Conservation (phyloP, 73 alveolate genomes). For the Uronychia binucleata region DNA sequence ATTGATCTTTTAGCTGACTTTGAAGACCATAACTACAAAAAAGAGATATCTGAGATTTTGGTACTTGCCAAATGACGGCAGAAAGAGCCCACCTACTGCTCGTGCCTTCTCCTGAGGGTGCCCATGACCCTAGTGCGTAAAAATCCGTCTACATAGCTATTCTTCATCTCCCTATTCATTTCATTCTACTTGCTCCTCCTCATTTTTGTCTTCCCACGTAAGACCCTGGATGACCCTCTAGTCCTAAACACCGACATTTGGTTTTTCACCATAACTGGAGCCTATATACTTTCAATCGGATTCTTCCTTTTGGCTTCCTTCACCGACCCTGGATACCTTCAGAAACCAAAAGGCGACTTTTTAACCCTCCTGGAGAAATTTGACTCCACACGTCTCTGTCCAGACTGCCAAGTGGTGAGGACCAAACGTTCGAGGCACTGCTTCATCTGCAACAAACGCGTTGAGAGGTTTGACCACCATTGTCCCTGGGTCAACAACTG, state of each 20-base stretch:
- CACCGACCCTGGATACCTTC: constrained; percentile 61
- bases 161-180: constrained; percentile 24
- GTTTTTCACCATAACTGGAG: not conserved
- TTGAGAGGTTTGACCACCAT: constrained; percentile 75
- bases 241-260: not conserved
- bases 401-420: constrained; percentile 68
- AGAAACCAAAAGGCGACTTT: constrained; percentile 18
- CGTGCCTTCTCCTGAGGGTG: constrained; percentile 49
- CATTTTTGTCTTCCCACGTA: constrained; percentile 48
- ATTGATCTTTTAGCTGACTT: constrained; percentile 65
- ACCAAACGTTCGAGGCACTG: constrained; percentile 71
- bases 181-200: constrained; percentile 8
- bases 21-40: constrained; percentile 7
- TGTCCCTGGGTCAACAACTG: constrained; percentile 82
- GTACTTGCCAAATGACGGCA: constrained; percentile 21
- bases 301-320: constrained; percentile 38
- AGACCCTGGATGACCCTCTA: not conserved
- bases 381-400: constrained; percentile 73
- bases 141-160: constrained; percentile 26
- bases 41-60: constrained; percentile 31
- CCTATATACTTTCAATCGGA: constrained; percentile 6
- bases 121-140: constrained; percentile 51
- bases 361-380: constrained; percentile 42
- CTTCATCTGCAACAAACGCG: constrained; percentile 67
- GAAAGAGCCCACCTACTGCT: constrained; percentile 28